phyloP scores from a whole-genome alignment of 495 filamentous ascomycete genomes.

The Parmelia sp. region DNA sequence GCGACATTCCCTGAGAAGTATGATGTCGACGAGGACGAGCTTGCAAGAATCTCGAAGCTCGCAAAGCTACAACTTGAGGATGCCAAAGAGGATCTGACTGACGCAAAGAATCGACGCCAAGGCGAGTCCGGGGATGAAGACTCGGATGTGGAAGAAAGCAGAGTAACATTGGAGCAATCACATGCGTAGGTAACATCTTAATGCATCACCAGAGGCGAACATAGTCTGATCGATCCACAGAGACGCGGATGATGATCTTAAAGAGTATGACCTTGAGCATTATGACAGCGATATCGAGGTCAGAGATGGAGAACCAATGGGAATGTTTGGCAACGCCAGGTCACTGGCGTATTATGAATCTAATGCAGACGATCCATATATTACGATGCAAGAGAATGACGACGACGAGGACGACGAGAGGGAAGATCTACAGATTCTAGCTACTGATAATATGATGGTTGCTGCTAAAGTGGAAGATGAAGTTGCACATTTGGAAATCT shows the following conservation, averaged over 20 bases:
- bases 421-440: constrained; percentile 88
- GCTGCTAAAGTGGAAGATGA: constrained; percentile 94
- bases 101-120: constrained; percentile 47
- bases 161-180: constrained; percentile 13
- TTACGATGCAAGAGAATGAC: constrained; percentile 68
- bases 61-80: constrained; percentile 90
- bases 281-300: constrained; percentile 79
- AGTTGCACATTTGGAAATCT: constrained; percentile 91
- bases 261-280: constrained; percentile 91
- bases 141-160: constrained; percentile 19
- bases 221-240: constrained; percentile 27
- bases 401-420: constrained; percentile 79
- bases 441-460: constrained; percentile 85
- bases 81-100: constrained; percentile 75
- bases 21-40: constrained; percentile 87
- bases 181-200: constrained; percentile 9
- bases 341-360: constrained; percentile 87
- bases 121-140: constrained; percentile 22
- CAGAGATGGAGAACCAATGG: constrained; percentile 62
- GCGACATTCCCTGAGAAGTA: constrained; percentile 87
- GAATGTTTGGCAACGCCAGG: constrained; percentile 93
- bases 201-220: background rate
- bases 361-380: constrained; percentile 92
- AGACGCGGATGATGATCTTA: constrained; percentile 77
- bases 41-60: constrained; percentile 79